Evolutionary conservation across 805 yeast species (phyloP), one percentile per base, ranked within the genome.

Genomic region (Saturnispora dispora): DNA sequence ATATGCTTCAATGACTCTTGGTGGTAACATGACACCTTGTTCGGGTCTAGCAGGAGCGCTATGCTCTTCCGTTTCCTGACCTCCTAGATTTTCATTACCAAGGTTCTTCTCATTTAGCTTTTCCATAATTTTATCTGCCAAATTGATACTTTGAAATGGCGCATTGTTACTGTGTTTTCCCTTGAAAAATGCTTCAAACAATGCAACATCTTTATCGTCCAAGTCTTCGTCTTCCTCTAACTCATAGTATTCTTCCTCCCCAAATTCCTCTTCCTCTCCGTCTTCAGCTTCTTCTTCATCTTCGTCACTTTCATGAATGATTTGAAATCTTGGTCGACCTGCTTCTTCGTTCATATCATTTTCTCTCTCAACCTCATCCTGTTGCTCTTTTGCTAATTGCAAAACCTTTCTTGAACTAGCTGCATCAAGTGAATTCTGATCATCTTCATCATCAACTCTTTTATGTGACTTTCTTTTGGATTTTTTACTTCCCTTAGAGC

Each of bases 111-210:
- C 56, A 59, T 82, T 81, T 51, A 91, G 81, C 55, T 89, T 85
- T 32, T 89, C 96, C 85, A 91, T 77, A 59, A 93, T 89, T 62
- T 89, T 88, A 67, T 93, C 99, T 25, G 96, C 97, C 60, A 93
- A 73, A 58, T 84, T 85, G 61, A 80, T 74, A 50, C 83, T 69
- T 35, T 78, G 76, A 46, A 65, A 63, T 22, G 69, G 64, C 9
- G 22, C 47, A 36, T 55, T 53, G 35, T 53, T 52, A 28, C 56
- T 54, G 28, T 53, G 54, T 41, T 55, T 53, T 4, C 55, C 54
- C 36, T 78, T 77, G 60, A 86, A 78, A 58, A 86, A 90, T 52
- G 81, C 77, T 57, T 89, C 89, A 67, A 90, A 89, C 64, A 93
- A 68, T 45, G 81, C 91, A 11, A 88, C 84, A 58, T 93, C 98